Conservation (phyloP, 2,329 filamentous ascomycete genomes). For the Magnaporthiopsis incrustans region DNA sequence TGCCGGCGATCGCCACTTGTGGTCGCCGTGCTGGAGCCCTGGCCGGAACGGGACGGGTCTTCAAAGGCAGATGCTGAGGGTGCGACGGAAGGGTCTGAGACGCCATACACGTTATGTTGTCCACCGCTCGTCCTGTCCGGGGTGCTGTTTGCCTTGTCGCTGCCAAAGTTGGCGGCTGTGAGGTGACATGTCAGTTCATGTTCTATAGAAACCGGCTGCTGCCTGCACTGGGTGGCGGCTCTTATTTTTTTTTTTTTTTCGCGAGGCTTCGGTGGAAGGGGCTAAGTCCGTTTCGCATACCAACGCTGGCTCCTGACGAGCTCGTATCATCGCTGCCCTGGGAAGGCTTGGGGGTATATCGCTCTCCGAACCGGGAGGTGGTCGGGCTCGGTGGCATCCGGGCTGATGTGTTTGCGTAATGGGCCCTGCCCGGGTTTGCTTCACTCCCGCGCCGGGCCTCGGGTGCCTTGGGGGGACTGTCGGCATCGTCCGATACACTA, state of each 20-base stretch:
- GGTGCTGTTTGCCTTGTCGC: neutral
- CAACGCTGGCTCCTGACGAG: neutral
- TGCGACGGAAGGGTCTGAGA: conserved; percentile 1
- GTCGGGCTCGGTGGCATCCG: neutral
- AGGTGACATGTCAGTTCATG: neutral
- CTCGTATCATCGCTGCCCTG: neutral
- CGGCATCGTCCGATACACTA: conserved; percentile 22
- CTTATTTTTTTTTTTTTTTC: neutral
- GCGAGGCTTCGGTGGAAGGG: neutral
- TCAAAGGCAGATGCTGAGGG: neutral
- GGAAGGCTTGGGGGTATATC: conserved; percentile 3
- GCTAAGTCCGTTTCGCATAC: neutral
- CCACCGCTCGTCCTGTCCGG: neutral
- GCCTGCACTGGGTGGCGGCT: too few relatives aligned
- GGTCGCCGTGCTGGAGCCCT: neutral
- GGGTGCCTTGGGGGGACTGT: conserved; percentile 15
- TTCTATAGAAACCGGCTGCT: neutral
- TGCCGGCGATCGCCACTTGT: conserved; percentile 4
- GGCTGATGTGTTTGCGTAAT: neutral
- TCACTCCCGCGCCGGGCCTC: conserved; percentile 7
- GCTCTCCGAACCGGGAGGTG: conserved; percentile 6
- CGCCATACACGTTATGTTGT: conserved; percentile 5
- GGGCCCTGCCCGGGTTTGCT: neutral
- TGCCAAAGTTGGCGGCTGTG: neutral
- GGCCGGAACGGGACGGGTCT: neutral